Evolutionary conservation across 2,329 filamentous ascomycete genomes (phyloP).

Genomic region (Ascocoryne sarcoides): DNA sequence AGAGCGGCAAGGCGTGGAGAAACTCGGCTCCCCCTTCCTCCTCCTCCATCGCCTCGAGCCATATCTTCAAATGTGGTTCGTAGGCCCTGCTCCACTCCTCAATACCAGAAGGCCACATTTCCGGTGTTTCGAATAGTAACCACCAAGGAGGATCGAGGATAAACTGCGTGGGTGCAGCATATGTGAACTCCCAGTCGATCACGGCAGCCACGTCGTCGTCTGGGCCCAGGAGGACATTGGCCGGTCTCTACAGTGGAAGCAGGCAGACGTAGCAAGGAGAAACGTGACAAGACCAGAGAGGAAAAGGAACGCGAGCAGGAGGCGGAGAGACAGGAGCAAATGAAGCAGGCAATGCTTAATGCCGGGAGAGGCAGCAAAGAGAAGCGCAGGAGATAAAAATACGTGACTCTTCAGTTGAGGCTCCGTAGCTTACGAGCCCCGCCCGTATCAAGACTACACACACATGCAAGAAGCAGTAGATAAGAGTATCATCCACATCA

Average conservation of each 20-base stretch:
- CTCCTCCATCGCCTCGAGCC: slow-evolving; percentile 25
- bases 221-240: slow-evolving; percentile 28
- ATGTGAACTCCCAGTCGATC: slow-evolving; percentile 36
- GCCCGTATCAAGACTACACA: too few species aligned
- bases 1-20: slow-evolving; percentile 10
- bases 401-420: too few species aligned
- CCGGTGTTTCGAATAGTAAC: slow-evolving; percentile 28
- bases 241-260: slow-evolving; percentile 15
- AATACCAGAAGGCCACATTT: slow-evolving; percentile 29
- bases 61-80: slow-evolving; percentile 28
- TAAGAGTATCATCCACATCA: too few species aligned
- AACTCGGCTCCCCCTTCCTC: slow-evolving; percentile 20
- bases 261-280: background rate
- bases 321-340: background rate
- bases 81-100: slow-evolving; percentile 28
- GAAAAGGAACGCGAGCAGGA: background rate
- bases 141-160: slow-evolving; percentile 31
- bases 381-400: slow-evolving; percentile 21
- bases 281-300: background rate
- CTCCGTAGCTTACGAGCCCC: too few species aligned
- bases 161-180: slow-evolving; percentile 27
- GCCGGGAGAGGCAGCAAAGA: background rate
- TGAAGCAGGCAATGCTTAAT: background rate
- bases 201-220: slow-evolving; percentile 25
- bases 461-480: too few species aligned